These are phyloP conservation scores for Amanita fuliginea DNA, from an alignment of 768 basidiomycete species.

Conservation along the genomic window DNA sequence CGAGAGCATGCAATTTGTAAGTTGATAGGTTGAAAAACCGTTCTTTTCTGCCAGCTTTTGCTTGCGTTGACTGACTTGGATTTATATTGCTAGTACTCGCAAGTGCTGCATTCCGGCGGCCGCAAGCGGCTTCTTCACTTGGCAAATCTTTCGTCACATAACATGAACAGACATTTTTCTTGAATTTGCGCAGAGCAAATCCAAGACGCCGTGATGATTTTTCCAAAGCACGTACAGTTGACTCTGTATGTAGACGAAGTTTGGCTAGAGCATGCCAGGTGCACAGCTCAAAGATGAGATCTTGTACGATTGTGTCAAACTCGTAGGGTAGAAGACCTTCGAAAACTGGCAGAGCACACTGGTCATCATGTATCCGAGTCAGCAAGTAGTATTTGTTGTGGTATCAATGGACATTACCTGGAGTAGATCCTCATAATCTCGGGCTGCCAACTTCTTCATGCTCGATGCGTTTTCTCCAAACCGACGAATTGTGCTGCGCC, in stretches of 20 bases:
- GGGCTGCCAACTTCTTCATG: conserved; percentile 19
- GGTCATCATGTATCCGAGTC: too few species aligned
- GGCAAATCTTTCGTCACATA: conserved; percentile 16
- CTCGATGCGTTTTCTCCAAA: conserved; percentile 23
- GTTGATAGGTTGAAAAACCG: too few species aligned
- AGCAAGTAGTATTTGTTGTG: too few species aligned
- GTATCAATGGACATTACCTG: conserved; percentile 3
- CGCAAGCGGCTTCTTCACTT: conserved; percentile 13
- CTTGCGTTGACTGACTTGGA: too few species aligned
- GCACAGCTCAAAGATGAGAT: conserved; percentile 18
- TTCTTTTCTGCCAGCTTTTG: too few species aligned
- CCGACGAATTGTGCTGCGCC: conserved; percentile 20
- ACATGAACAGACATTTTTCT: conserved; percentile 6
- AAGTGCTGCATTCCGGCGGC: conserved; percentile 3
- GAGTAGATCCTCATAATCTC: conserved; percentile 26
- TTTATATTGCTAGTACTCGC: too few species aligned
- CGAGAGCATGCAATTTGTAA: conserved; percentile 20
- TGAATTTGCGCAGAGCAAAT: conserved; percentile 14
- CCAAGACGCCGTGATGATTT: conserved; percentile 18
- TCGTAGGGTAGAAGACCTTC: conserved; percentile 23
- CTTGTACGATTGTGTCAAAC: conserved; percentile 16
- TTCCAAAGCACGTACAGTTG: conserved; percentile 16
- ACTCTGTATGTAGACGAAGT: conserved; percentile 1
- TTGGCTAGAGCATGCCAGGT: conserved; percentile 32
- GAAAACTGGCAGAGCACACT: conserved; percentile 22